Evolutionary conservation across 495 filamentous ascomycete genomes (phyloP), one percentile per base, ranked within the genome.

Genomic region (Amphirosellinia nigrospora): DNA sequence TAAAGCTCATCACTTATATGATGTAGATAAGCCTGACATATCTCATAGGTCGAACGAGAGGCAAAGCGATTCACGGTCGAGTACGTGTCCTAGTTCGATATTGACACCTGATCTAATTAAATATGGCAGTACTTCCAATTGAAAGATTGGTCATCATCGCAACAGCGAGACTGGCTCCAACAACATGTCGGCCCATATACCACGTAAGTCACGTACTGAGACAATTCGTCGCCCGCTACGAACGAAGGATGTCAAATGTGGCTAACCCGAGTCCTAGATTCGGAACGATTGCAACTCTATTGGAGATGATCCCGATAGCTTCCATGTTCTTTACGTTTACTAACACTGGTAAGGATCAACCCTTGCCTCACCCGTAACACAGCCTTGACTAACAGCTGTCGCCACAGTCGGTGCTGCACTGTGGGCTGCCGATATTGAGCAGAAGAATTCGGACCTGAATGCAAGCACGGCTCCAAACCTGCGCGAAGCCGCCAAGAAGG

Each of bases 401-500:
- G 66, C 38, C 28, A 65, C 70, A 83, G 84, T 95, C 60, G 96
- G 95, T 0, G 96, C 96, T 30, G 96, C 94, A 23, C 83, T 99
- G 34, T 99, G 94, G 94, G 94, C 96, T 26, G 91, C 93, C 8
- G 95, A 98, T 82, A 87, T 98, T 64, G 96, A 98, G 80, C 85
- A 86, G 69, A 86, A 82, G 70, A 83, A 82, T 53, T 82, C 74
- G 36, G 63, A 76, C 56, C 85, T 85, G 84, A 77, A 78, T 36
- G 71, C 79, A 62, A 82, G 80, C 39, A 89, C 87, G 11, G 85
- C 86, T 23, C 86, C 87, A 1, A 82, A 76, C 6, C 74, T 90
- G 64, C 82, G 82, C 59, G 87, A 88, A 56, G 77, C 86, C 66
- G 84, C 83, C 19, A 86, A 85, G 76, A 88, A 87, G 71, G 84